Conservation (phyloP, 352 stramenopile species). For the Phytophthora litchii region DNA sequence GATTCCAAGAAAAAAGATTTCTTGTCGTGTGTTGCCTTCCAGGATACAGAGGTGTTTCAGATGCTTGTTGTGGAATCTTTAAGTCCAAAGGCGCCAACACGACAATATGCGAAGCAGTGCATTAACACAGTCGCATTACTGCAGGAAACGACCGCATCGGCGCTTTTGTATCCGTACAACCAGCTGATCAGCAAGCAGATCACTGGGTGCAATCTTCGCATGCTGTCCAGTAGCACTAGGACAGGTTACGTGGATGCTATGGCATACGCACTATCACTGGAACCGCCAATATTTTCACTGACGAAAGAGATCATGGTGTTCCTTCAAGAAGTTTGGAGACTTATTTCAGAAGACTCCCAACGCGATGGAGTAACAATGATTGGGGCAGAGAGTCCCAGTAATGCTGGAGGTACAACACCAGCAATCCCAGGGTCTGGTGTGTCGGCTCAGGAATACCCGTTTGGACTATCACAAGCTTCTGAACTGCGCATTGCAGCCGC, state of each 20-base stretch:
- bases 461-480: conserved; percentile 78
- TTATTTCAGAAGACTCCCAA: conserved; percentile 80
- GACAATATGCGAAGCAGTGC: conserved; percentile 74
- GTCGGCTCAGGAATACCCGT: conserved; percentile 86
- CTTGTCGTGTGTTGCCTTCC: conserved; percentile 72
- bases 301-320: conserved; percentile 89
- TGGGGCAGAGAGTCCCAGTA: conserved; percentile 31
- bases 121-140: conserved; percentile 66
- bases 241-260: conserved; percentile 88
- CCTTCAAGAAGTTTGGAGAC: conserved; percentile 83
- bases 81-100: conserved; percentile 71
- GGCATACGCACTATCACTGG: conserved; percentile 74
- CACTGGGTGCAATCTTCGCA: conserved; percentile 77
- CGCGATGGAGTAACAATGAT: conserved; percentile 34
- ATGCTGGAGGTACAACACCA: conserved; percentile 28
- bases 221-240: conserved; percentile 68
- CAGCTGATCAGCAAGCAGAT: conserved; percentile 88
- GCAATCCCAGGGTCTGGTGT: conserved; percentile 44
- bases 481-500: conserved; percentile 89
- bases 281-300: conserved; percentile 81
- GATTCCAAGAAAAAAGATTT: conserved; percentile 67
- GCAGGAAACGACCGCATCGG: conserved; percentile 61
- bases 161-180: conserved; percentile 83
- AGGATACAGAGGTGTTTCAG: conserved; percentile 87
- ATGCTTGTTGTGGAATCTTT: conserved; percentile 90